Evolutionary conservation across 768 basidiomycete genomes (phyloP).

Genomic region (Leccinum rimulosum): DNA sequence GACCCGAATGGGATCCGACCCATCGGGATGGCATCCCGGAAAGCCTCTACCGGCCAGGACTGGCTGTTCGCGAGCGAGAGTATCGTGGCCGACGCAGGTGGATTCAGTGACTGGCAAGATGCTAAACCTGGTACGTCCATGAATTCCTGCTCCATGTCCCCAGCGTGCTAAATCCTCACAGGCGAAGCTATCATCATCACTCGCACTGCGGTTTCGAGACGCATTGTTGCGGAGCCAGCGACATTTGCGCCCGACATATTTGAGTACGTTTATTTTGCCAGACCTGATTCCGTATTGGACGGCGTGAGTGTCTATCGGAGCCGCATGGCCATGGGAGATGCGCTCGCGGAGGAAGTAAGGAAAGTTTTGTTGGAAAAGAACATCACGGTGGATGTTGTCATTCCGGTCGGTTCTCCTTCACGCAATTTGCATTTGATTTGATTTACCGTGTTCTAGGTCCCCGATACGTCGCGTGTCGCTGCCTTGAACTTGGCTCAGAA

Average conservation of each 20-base stretch:
- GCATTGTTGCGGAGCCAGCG: constrained; percentile 65
- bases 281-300: constrained; percentile 96
- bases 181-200: constrained; percentile 98
- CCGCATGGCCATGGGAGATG: constrained; percentile 99
- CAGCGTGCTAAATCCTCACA: constrained; percentile 27
- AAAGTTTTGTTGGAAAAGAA: constrained; percentile 65
- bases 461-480: constrained; percentile 95
- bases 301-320: constrained; percentile 96
- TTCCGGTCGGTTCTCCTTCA: constrained; percentile 57
- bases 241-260: constrained; percentile 97
- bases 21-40: constrained; percentile 78
- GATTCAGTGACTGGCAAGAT: constrained; percentile 92
- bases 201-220: constrained; percentile 67
- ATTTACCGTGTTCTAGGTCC: constrained; percentile 54
- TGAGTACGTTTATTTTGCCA: constrained; percentile 97
- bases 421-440: neutral
- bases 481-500: constrained; percentile 94
- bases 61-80: constrained; percentile 94
- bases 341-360: constrained; percentile 83
- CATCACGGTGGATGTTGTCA: constrained; percentile 89
- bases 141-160: neutral
- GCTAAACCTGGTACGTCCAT: constrained; percentile 74
- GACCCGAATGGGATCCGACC: constrained; percentile 98
- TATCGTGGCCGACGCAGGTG: constrained; percentile 91
- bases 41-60: constrained; percentile 59